phyloP scores from a whole-genome alignment of 169 alveolate genomes.

The Eimeria zaria region DNA sequence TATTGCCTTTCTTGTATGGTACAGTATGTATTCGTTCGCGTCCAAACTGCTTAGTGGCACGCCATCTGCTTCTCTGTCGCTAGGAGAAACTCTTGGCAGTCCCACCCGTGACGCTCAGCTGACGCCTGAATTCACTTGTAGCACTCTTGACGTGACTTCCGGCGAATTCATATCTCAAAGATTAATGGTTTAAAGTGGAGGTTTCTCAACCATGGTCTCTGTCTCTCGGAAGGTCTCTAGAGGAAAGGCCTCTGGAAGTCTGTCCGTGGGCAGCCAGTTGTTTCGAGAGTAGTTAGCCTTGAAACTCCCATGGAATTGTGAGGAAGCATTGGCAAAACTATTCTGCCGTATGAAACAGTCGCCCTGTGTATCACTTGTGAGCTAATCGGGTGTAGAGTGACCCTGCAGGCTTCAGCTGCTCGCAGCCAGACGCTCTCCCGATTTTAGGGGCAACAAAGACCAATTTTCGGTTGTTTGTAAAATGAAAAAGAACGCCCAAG shows the following conservation, averaged over 20 bases:
- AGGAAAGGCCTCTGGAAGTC: background rate
- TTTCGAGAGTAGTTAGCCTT: background rate
- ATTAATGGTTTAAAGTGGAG: background rate
- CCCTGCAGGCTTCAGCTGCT: slow-evolving; percentile 20
- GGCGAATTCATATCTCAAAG: background rate
- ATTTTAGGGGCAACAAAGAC: background rate
- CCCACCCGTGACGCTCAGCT: background rate
- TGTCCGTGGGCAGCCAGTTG: background rate
- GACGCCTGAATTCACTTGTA: background rate
- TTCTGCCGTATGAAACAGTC: background rate
- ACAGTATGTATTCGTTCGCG: background rate
- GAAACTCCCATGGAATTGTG: background rate
- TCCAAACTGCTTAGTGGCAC: background rate
- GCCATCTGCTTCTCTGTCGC: background rate
- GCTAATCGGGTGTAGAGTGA: background rate
- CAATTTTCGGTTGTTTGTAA: background rate
- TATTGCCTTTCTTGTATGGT: background rate
- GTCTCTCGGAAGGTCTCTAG: background rate
- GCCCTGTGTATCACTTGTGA: background rate
- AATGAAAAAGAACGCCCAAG: background rate
- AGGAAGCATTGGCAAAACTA: background rate
- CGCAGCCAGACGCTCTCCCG: background rate
- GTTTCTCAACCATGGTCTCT: background rate
- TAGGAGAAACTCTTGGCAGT: background rate
- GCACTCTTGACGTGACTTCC: background rate